Percentiles rank a stretch among this genome's conserved stretches.
These are phyloP conservation scores for bread wheat (Triticum aestivum) DNA, from an alignment of 176 grass and related monocot genomes.

Conservation along the genomic window IWGSC_CS_RefSeq_v2.1 NC_057803.1:618985726-618986225, in stretches of 20 bases:
- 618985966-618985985: constrained; percentile 78
- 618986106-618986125: constrained; percentile 13
- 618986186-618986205: not conserved
- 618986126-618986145: not conserved
- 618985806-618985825: constrained; percentile 15
- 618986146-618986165: not conserved
- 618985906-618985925: constrained; percentile 49
- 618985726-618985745: constrained; percentile 72
- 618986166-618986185: not conserved
- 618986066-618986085: constrained; percentile 52
- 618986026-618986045: constrained; percentile 46
- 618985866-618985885: constrained; percentile 62
- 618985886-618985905: constrained; percentile 77
- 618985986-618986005: constrained; percentile 73
- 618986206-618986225: not conserved
- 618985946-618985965: constrained; percentile 82
- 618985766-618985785: constrained; percentile 42
- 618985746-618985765: constrained; percentile 53
- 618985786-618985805: constrained; percentile 49
- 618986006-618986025: constrained; percentile 51
- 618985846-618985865: constrained; percentile 35
- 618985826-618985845: not conserved
- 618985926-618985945: constrained; percentile 67
- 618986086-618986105: constrained; percentile 65
- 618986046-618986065: constrained; percentile 59